Evolutionary conservation across 768 basidiomycete genomes (phyloP).

Genomic region (Hypholoma fasciculare): DNA sequence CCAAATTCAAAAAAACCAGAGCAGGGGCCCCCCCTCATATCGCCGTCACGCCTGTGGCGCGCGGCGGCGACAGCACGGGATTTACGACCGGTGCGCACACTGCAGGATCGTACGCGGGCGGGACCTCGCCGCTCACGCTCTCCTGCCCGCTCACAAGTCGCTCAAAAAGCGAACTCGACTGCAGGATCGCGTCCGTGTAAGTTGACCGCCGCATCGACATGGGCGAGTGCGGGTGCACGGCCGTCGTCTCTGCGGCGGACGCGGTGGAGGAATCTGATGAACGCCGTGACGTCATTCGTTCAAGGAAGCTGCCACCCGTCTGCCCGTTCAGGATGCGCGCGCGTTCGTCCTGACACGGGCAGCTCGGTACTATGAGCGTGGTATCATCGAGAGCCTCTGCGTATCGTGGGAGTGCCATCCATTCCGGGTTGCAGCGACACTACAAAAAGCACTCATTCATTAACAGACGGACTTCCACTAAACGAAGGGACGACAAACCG

Average conservation of each 20-base stretch:
- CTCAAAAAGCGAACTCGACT: constrained; percentile 64
- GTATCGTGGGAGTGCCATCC: constrained; percentile 80
- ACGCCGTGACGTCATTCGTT: constrained; percentile 30
- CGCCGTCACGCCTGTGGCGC: neutral
- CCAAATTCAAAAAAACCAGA: neutral
- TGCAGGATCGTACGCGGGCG: constrained; percentile 66
- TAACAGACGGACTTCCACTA: neutral
- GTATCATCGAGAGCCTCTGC: constrained; percentile 44
- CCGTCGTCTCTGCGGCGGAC: constrained; percentile 36
- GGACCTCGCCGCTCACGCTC: constrained; percentile 78
- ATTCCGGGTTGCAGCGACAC: constrained; percentile 84
- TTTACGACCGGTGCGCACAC: neutral
- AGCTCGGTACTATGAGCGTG: constrained; percentile 33
- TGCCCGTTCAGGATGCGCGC: constrained; percentile 2
- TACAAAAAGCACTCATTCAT: constrained; percentile 22
- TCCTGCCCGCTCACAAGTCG: constrained; percentile 82
- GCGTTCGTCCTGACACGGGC: constrained; percentile 43
- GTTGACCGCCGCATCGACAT: constrained; percentile 25
- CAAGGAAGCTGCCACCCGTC: constrained; percentile 18
- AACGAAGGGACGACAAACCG: constrained; percentile 40
- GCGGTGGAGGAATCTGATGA: constrained; percentile 35
- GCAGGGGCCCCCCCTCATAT: neutral
- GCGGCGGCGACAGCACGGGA: neutral
- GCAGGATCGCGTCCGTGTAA: constrained; percentile 34
- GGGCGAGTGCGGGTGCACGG: constrained; percentile 29